These are phyloP conservation scores for Hirschfeldia incana DNA, from an alignment of 345 rosid genomes.

Conservation along the genomic window DNA sequence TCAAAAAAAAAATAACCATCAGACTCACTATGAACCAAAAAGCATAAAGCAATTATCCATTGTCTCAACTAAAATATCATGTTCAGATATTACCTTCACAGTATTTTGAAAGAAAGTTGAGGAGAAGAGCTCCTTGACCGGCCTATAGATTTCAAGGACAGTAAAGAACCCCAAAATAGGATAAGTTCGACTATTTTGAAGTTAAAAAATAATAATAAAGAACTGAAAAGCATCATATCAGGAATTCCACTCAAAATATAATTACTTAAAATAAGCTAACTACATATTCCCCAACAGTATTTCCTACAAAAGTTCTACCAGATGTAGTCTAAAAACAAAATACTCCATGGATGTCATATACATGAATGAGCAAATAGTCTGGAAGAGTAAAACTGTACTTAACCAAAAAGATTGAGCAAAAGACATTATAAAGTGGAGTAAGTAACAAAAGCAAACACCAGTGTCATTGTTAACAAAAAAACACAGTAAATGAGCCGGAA, in stretches of 20 bases:
- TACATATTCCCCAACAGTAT: not conserved
- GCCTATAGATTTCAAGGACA: slow-evolving; percentile 53
- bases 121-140: slow-evolving; percentile 93
- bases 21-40: slow-evolving; percentile 18
- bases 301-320: slow-evolving; percentile 16
- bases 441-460: slow-evolving; percentile 5
- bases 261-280: not conserved
- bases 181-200: slow-evolving; percentile 11
- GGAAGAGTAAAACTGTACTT: slow-evolving; percentile 4
- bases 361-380: slow-evolving; percentile 11
- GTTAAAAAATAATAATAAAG: not conserved
- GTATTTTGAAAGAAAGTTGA: slow-evolving; percentile 90
- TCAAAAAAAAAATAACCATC: slow-evolving; percentile 10
- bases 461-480: slow-evolving; percentile 9
- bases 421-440: slow-evolving; percentile 10
- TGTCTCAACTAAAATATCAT: not conserved
- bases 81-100: slow-evolving; percentile 63
- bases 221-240: not conserved
- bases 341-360: not conserved
- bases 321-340: slow-evolving; percentile 4
- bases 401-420: not conserved
- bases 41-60: not conserved
- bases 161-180: not conserved
- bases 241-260: not conserved
- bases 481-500: not conserved